These are phyloP conservation scores for Chlamydomonas asymmetrica DNA, from an alignment of 139 green algal species.

Conservation along the genomic window DNA sequence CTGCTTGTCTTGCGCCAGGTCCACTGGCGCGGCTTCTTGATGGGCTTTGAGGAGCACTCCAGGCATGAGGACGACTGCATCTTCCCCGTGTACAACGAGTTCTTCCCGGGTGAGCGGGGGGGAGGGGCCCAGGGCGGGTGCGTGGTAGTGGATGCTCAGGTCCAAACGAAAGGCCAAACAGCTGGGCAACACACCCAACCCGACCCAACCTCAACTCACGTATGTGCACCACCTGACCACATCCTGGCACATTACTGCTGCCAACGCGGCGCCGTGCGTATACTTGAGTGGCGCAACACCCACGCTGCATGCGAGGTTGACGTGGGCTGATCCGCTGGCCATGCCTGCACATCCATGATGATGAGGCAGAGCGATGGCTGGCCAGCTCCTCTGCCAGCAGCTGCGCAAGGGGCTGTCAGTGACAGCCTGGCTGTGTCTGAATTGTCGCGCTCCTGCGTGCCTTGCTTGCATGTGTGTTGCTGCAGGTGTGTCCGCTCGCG, in stretches of 20 bases:
- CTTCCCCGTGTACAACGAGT: constrained; percentile 24
- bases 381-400: no score
- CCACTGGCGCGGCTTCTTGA: neutral
- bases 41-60: constrained; percentile 20
- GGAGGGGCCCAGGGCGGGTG: neutral
- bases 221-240: neutral
- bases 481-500: neutral
- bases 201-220: neutral
- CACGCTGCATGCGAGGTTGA: no score
- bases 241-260: neutral
- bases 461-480: neutral
- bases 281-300: no score
- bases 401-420: no score
- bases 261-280: neutral
- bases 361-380: no score
- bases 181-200: no score
- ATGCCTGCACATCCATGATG: no score
- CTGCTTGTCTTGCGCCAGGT: neutral
- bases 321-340: no score
- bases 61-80: constrained; percentile 37
- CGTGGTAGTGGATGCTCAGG: neutral
- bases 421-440: no score
- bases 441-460: neutral
- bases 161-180: no score
- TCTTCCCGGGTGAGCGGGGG: constrained; percentile 16